These are phyloP conservation scores for Periglandula ipomoeae DNA, from an alignment of 2,329 filamentous ascomycete species.

Conservation along the genomic window DNA sequence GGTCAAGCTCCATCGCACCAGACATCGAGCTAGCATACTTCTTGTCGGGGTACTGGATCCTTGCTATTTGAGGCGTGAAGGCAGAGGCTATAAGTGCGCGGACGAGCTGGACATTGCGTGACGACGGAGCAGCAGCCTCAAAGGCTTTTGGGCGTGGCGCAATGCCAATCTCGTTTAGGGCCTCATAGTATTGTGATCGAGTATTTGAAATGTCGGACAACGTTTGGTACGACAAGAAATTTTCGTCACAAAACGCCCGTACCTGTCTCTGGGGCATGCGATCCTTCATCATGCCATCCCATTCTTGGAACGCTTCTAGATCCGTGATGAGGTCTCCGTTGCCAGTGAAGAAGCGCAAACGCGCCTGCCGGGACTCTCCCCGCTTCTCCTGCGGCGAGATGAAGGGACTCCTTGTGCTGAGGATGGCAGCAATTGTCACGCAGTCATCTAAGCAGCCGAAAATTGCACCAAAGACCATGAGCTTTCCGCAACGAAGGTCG, in stretches of 20 bases:
- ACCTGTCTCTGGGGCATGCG: slow-evolving; percentile 53
- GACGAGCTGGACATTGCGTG: slow-evolving; percentile 40
- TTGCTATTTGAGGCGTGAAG: slow-evolving; percentile 77
- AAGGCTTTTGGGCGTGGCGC: slow-evolving; percentile 35
- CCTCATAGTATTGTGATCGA: slow-evolving; percentile 73
- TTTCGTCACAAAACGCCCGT: slow-evolving; percentile 71
- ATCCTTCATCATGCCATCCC: slow-evolving; percentile 57
- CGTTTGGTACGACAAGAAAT: slow-evolving; percentile 76
- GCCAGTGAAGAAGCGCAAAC: slow-evolving; percentile 61
- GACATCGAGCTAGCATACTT: slow-evolving; percentile 84
- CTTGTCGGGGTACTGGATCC: slow-evolving; percentile 90
- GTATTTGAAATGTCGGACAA: slow-evolving; percentile 85
- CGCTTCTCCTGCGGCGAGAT: slow-evolving; percentile 73
- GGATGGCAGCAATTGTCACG: slow-evolving; percentile 79
- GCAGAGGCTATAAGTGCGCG: slow-evolving; percentile 64
- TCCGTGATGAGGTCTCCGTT: slow-evolving; percentile 89
- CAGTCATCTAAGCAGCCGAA: slow-evolving; percentile 88
- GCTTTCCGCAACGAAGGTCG: slow-evolving; percentile 83
- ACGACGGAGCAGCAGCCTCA: slow-evolving; percentile 20
- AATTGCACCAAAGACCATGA: slow-evolving; percentile 90
- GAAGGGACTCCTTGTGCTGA: slow-evolving; percentile 86
- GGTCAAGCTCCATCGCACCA: slow-evolving; percentile 86
- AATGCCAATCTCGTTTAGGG: slow-evolving; percentile 80
- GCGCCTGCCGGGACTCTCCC: slow-evolving; percentile 70
- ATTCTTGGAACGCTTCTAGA: slow-evolving; percentile 73